A percentile compares a stretch with the other conserved stretches of the same genome.
Evolutionary conservation across 2,329 filamentous ascomycete genomes (phyloP).

Genomic region (Ceratocystis cacaofunesta): DNA sequence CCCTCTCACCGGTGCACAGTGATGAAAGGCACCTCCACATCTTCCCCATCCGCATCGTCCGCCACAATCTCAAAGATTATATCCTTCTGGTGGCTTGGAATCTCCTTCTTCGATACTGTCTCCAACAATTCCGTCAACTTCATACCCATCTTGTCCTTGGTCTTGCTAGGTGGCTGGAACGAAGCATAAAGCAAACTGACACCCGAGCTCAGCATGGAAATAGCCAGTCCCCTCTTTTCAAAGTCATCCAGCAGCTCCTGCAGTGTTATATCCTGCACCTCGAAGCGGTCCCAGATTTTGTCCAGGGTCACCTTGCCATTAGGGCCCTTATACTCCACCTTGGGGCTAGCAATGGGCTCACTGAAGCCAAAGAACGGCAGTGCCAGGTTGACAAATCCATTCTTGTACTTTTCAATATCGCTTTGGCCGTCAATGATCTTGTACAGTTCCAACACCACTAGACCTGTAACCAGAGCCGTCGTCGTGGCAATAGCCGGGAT

Average conservation of each 20-base stretch:
- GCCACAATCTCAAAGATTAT: slow-evolving; percentile 93
- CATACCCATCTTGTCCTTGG: slow-evolving; percentile 67
- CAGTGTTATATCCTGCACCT: slow-evolving; percentile 73
- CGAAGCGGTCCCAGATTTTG: slow-evolving; percentile 96
- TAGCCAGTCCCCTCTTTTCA: slow-evolving; percentile 59
- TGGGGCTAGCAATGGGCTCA: slow-evolving; percentile 86
- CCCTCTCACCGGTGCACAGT: slow-evolving; percentile 45
- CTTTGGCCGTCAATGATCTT: slow-evolving; percentile 92
- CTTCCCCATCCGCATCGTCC: slow-evolving; percentile 76
- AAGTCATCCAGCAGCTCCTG: slow-evolving; percentile 73
- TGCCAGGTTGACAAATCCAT: slow-evolving; percentile 92
- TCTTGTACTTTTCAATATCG: slow-evolving; percentile 98
- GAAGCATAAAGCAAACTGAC: slow-evolving; percentile 87
- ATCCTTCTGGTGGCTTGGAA: slow-evolving; percentile 84
- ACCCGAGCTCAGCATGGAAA: slow-evolving; percentile 93
- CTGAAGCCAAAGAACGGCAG: slow-evolving; percentile 97
- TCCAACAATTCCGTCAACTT: slow-evolving; percentile 83
- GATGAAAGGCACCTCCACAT: slow-evolving; percentile 94
- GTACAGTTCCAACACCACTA: slow-evolving; percentile 85
- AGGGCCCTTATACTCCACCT: slow-evolving; percentile 73
- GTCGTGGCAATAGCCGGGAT: slow-evolving; percentile 97
- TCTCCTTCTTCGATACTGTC: slow-evolving; percentile 77
- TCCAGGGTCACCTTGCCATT: slow-evolving; percentile 72
- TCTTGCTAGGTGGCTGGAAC: slow-evolving; percentile 67
- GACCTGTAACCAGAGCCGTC: slow-evolving; percentile 83